Percentiles rank a stretch among this genome's conserved stretches.
These are phyloP conservation scores for Curvularia sp. DNA, from an alignment of 2,329 filamentous ascomycete genomes.

Conservation along the genomic window DNA sequence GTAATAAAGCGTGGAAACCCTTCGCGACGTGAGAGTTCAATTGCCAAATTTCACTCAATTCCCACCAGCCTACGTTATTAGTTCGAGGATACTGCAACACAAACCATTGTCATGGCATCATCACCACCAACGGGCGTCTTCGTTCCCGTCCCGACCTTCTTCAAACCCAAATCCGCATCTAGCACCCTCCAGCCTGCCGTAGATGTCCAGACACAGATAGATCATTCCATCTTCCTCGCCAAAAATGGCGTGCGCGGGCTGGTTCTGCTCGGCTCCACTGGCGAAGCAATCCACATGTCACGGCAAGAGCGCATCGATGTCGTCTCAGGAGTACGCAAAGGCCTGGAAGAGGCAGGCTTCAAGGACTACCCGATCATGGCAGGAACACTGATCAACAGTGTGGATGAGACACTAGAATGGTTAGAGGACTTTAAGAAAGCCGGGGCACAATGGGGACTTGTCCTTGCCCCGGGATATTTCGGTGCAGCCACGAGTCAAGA, in stretches of 20 bases:
- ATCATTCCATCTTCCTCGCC: constrained; percentile 67
- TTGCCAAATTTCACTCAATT: not conserved
- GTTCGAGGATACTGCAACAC: constrained; percentile 1
- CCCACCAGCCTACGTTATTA: not conserved
- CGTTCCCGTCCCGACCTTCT: constrained; percentile 67
- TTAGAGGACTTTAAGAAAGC: constrained; percentile 63
- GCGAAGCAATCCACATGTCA: constrained; percentile 68
- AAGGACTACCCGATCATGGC: constrained; percentile 67
- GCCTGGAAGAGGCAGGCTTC: constrained; percentile 63
- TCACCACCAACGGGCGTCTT: constrained; percentile 49
- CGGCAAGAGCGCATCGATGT: constrained; percentile 64
- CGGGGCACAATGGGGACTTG: constrained; percentile 67
- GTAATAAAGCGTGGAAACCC: constrained; percentile 7
- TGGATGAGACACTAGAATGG: constrained; percentile 67
- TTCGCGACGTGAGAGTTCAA: not conserved
- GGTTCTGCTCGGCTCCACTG: constrained; percentile 69
- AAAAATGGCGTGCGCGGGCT: constrained; percentile 66
- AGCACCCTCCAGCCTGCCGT: constrained; percentile 59
- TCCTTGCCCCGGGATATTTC: constrained; percentile 71
- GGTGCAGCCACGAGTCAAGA: constrained; percentile 64
- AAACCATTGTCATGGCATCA: constrained; percentile 33
- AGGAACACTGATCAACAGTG: constrained; percentile 66
- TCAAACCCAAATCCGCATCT: constrained; percentile 58
- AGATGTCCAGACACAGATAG: constrained; percentile 64
- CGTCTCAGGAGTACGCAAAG: constrained; percentile 63